phyloP scores from a whole-genome alignment of 2,329 filamentous ascomycete species.

The Aplosporella prunicola region DNA sequence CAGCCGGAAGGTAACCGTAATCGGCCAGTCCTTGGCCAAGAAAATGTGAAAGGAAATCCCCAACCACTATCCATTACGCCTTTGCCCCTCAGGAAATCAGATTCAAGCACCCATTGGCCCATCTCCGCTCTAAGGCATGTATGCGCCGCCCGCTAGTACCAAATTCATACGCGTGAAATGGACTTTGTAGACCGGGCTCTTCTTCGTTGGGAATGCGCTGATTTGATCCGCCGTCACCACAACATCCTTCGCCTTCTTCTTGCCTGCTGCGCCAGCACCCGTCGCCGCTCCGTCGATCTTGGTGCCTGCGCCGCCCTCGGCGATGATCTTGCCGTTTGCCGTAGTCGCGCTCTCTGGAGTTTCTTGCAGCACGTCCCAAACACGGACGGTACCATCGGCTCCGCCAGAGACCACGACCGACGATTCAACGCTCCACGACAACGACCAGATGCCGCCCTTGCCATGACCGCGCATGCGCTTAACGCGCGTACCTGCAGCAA shows the following conservation, averaged over 20 bases:
- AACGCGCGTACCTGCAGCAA: conserved; percentile 72
- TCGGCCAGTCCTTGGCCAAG: no score
- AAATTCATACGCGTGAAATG: conserved; percentile 93
- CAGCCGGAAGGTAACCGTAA: no score
- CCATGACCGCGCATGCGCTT: conserved; percentile 93
- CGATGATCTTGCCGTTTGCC: conserved; percentile 45
- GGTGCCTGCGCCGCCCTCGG: conserved; percentile 38
- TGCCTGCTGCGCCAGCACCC: conserved; percentile 17
- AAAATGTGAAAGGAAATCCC: no score
- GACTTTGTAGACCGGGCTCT: conserved; percentile 87
- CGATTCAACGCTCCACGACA: conserved; percentile 89
- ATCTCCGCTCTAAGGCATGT: conserved; percentile 49
- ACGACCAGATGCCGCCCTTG: conserved; percentile 85
- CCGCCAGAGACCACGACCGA: conserved; percentile 83
- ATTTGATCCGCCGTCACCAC: conserved; percentile 90
- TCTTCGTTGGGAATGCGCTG: conserved; percentile 90
- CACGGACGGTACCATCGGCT: conserved; percentile 81
- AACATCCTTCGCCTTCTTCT: conserved; percentile 78
- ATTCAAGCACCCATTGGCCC: no score
- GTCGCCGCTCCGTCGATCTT: conserved; percentile 37
- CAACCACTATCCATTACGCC: no score
- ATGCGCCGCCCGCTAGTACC: conserved; percentile 71
- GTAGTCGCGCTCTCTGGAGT: conserved; percentile 45
- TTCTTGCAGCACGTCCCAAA: conserved; percentile 81
- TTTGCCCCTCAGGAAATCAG: no score